Percentiles rank a stretch among this genome's conserved stretches.
Evolutionary conservation across 2,329 filamentous ascomycete species (phyloP).

Genomic region (Coniosporium tulheliwenetii): DNA sequence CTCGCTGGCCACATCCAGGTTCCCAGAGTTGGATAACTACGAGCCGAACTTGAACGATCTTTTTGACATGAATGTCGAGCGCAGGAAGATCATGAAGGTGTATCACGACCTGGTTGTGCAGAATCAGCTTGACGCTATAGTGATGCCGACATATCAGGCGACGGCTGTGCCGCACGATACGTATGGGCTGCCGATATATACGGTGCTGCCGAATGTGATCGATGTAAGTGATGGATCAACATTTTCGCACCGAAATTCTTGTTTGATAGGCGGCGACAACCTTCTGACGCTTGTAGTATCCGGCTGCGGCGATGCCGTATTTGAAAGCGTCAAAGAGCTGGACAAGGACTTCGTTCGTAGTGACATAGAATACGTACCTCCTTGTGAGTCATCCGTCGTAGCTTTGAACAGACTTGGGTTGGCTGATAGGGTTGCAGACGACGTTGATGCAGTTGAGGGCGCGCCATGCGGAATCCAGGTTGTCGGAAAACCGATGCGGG

Average conservation of each 20-base stretch:
- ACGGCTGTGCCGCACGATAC: constrained; percentile 37
- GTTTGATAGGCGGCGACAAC: neutral
- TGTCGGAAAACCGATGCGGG: neutral
- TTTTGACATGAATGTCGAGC: constrained; percentile 25
- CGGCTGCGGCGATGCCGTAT: neutral
- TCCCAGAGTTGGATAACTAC: constrained; percentile 16
- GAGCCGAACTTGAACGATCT: constrained; percentile 22
- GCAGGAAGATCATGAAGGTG: constrained; percentile 15
- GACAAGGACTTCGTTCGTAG: neutral
- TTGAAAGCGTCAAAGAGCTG: neutral
- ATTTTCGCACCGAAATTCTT: neutral
- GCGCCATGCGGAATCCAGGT: neutral
- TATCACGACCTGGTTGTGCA: constrained; percentile 28
- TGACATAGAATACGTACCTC: neutral
- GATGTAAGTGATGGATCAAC: constrained; percentile 13
- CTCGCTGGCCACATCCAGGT: constrained; percentile 19
- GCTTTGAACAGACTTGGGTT: neutral
- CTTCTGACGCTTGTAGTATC: neutral
- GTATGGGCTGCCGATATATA: constrained; percentile 31
- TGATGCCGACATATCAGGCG: constrained; percentile 33
- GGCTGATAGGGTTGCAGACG: neutral
- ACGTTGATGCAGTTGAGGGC: neutral
- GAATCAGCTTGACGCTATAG: constrained; percentile 32
- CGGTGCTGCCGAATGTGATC: constrained; percentile 34
- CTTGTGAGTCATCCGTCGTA: neutral